A percentile compares a stretch with the other conserved stretches of the same genome.
These are phyloP conservation scores for Zygosaccharomyces pseudobailii DNA, from an alignment of 1,139 yeast species.

Conservation along the genomic window DNA sequence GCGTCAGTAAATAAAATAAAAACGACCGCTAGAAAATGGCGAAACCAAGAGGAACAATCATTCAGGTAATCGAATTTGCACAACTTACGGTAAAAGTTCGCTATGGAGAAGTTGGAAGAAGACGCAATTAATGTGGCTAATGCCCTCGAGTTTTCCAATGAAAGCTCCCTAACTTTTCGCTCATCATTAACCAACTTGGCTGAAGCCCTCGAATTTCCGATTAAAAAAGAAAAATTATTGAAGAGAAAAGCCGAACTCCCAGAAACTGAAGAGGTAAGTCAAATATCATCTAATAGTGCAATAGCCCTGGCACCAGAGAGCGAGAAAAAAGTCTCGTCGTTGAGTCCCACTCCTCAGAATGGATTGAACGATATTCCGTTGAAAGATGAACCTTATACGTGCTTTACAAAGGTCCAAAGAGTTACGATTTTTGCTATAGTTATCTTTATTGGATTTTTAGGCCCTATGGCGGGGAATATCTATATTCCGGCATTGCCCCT, in stretches of 20 bases:
- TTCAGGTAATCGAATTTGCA: too few species aligned
- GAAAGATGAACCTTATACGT: slow-evolving; percentile 20
- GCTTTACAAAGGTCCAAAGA: slow-evolving; percentile 22
- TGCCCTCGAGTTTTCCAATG: neutral
- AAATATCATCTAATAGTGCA: neutral
- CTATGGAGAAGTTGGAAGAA: neutral
- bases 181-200: neutral
- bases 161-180: neutral
- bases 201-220: neutral
- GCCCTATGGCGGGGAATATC: slow-evolving; percentile 57
- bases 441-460: slow-evolving; percentile 44
- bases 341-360: slow-evolving; percentile 1
- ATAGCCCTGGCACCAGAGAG: slow-evolving; percentile 4
- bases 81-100: too few species aligned
- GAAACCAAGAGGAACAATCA: neutral
- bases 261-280: neutral
- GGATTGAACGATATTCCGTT: slow-evolving; percentile 5
- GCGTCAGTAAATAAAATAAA: neutral
- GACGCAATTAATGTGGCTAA: neutral
- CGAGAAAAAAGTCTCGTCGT: slow-evolving; percentile 1
- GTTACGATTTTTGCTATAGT: slow-evolving; percentile 24
- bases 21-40: neutral
- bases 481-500: slow-evolving; percentile 54
- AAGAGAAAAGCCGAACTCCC: neutral
- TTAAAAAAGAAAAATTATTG: neutral